Evolutionary conservation across 2,329 filamentous ascomycete species (phyloP).

Genomic region (Chrysosporium queenslandicum): DNA sequence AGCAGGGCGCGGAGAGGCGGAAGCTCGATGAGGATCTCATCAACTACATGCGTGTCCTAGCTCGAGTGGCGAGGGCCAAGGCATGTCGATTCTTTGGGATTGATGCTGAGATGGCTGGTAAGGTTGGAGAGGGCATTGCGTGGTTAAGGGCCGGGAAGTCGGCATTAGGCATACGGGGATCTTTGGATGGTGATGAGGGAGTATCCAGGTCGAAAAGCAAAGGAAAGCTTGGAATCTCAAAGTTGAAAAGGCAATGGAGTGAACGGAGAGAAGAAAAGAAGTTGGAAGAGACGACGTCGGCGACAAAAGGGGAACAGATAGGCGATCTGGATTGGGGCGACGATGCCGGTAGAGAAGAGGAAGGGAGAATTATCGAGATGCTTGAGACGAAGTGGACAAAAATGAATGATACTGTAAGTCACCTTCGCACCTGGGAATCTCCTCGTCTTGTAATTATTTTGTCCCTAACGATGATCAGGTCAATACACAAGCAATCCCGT

Average conservation of each 20-base stretch:
- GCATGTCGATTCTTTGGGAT: conserved; percentile 86
- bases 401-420: conserved; percentile 82
- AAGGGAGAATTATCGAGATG: conserved; percentile 75
- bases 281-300: conserved; percentile 51
- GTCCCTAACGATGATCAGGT: conserved; percentile 48
- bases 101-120: conserved; percentile 71
- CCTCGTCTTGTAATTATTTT: too few relatives aligned
- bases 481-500: conserved; percentile 67
- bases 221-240: conserved; percentile 31
- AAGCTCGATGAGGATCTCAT: conserved; percentile 57
- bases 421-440: conserved; percentile 9
- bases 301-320: conserved; percentile 23
- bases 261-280: conserved; percentile 71
- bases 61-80: conserved; percentile 65
- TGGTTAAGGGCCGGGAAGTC: conserved; percentile 72
- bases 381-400: conserved; percentile 82
- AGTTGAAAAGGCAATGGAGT: conserved; percentile 61
- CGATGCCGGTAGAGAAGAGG: conserved; percentile 76
- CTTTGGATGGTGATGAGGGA: conserved; percentile 39
- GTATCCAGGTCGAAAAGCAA: conserved; percentile 20
- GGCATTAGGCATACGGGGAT: conserved; percentile 54
- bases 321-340: conserved; percentile 44
- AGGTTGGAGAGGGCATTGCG: conserved; percentile 74
- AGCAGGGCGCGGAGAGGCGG: conserved; percentile 24
- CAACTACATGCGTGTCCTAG: conserved; percentile 65